phyloP scores from a whole-genome alignment of 768 basidiomycete species.

The Trichaptum fuscoviolaceum region DNA sequence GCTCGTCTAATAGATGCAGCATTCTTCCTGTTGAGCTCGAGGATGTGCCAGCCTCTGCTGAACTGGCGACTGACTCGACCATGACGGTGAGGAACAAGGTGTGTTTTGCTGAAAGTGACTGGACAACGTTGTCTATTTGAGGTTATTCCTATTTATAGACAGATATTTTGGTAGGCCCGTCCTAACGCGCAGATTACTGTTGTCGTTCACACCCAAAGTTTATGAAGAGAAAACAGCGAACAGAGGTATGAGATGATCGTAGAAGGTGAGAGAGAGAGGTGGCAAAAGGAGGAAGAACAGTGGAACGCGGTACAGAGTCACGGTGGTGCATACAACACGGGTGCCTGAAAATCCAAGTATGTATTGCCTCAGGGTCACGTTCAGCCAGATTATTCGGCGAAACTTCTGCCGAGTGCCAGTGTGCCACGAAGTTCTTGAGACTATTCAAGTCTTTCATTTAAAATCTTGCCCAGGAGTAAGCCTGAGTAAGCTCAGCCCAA shows the following conservation, averaged over 20 bases:
- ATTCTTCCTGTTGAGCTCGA: neutral
- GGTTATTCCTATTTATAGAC: neutral
- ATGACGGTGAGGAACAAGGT: neutral
- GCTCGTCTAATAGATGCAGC: neutral
- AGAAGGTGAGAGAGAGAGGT: neutral
- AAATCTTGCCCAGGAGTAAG: no score
- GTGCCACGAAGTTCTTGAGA: neutral
- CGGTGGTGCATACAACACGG: neutral
- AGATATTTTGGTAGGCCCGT: neutral
- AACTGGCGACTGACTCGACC: neutral
- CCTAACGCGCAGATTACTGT: neutral
- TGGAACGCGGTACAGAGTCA: neutral
- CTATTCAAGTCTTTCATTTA: no score
- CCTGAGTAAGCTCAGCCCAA: no score
- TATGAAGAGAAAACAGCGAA: neutral
- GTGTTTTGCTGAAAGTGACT: neutral
- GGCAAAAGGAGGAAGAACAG: neutral
- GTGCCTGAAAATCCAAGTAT: slow-evolving; percentile 1
- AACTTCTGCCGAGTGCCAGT: neutral
- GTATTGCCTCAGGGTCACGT: neutral
- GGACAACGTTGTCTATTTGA: neutral
- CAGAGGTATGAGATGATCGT: neutral
- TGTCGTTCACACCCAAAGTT: neutral
- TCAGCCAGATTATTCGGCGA: neutral
- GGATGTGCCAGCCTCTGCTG: neutral